These are phyloP conservation scores for Speleostelium caveatum DNA, from an alignment of 78 protist species.

Conservation along the genomic window DNA sequence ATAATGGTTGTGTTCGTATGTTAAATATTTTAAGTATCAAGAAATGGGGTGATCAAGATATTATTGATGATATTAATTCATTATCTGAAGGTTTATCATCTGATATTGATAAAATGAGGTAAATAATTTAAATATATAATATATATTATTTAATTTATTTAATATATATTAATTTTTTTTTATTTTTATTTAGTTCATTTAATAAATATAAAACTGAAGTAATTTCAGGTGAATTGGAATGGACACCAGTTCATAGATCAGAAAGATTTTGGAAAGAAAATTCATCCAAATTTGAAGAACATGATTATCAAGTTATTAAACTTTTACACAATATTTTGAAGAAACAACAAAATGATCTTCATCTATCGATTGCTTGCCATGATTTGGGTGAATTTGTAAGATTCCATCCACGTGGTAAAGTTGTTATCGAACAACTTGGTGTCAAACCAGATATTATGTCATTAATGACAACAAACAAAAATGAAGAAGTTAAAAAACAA, in stretches of 20 bases:
- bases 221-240: constrained; percentile 86
- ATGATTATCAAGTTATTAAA: constrained; percentile 74
- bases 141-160: not conserved
- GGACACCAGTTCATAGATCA: constrained; percentile 95
- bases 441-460: constrained; percentile 86
- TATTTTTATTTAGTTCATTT: constrained; percentile 58
- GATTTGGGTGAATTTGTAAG: constrained; percentile 95
- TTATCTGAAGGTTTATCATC: constrained; percentile 44
- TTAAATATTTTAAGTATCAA: constrained; percentile 30
- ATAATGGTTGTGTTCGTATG: constrained; percentile 62
- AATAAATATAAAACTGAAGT: constrained; percentile 87
- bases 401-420: constrained; percentile 91
- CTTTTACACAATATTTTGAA: constrained; percentile 22
- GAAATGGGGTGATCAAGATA: constrained; percentile 92
- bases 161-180: not conserved
- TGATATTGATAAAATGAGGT: constrained; percentile 79
- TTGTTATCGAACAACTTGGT: constrained; percentile 45
- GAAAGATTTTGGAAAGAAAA: constrained; percentile 96
- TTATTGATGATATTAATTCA: constrained; percentile 66
- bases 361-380: constrained; percentile 92
- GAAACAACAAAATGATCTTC: constrained; percentile 12
- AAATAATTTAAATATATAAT: not conserved
- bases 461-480: constrained; percentile 81
- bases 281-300: constrained; percentile 86
- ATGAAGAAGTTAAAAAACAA: constrained; percentile 89